Conservation (phyloP, 2,329 filamentous ascomycete species). For the Alternaria arborescens region DNA sequence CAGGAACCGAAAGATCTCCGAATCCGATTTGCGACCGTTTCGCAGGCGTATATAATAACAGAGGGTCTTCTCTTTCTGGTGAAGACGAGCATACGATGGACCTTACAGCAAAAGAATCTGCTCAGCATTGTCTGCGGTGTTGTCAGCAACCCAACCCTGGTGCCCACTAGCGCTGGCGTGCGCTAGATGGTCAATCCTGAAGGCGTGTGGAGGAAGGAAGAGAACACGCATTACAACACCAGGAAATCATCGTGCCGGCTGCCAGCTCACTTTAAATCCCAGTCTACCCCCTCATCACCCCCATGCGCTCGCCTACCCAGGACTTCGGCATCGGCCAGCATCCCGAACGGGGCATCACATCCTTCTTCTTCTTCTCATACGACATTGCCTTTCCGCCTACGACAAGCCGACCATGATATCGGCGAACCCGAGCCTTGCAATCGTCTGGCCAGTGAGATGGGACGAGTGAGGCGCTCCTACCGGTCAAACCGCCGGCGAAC, state of each 20-base stretch:
- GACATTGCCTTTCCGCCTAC: slow-evolving; percentile 2
- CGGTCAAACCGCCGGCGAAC: slow-evolving; percentile 31
- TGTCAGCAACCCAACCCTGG: slow-evolving; percentile 1
- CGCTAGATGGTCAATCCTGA: not conserved
- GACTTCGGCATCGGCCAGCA: slow-evolving; percentile 14
- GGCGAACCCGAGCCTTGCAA: slow-evolving; percentile 3
- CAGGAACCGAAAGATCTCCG: not conserved
- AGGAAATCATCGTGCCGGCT: not conserved
- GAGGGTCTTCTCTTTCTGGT: not conserved
- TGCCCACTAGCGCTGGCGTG: slow-evolving; percentile 1
- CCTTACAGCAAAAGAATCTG: not conserved
- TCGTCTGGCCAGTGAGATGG: slow-evolving; percentile 10
- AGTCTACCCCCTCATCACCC: not conserved
- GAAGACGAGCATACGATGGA: not conserved
- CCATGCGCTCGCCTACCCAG: slow-evolving; percentile 4
- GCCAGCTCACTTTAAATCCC: slow-evolving; percentile 14
- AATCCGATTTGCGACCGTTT: not conserved
- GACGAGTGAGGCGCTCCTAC: slow-evolving; percentile 16
- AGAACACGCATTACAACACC: not conserved
- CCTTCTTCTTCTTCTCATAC: slow-evolving; percentile 3
- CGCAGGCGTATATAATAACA: not conserved
- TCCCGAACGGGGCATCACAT: slow-evolving; percentile 9
- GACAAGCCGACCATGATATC: slow-evolving; percentile 3
- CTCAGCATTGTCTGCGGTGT: not conserved
- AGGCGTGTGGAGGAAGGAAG: not conserved